phyloP scores from a whole-genome alignment of 73 alveolate genomes.

The Symbiodinium pilosum region DNA sequence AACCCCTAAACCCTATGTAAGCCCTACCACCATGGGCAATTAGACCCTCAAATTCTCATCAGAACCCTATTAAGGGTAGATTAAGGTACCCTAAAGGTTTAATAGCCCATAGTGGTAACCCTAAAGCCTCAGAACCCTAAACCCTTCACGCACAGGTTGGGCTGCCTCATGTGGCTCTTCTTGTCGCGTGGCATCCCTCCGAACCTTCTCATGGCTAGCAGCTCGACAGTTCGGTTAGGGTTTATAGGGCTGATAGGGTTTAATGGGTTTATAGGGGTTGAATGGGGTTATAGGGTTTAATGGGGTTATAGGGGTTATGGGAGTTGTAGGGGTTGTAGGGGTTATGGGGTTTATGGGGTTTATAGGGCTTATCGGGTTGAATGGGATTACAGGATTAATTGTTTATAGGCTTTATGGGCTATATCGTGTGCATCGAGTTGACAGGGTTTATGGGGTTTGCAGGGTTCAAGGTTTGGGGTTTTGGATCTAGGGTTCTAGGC shows the following conservation, averaged over 20 bases:
- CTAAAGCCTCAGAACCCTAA: background rate
- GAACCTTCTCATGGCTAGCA: constrained; percentile 78
- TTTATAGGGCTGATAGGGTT: background rate
- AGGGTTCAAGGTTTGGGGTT: too few relatives aligned
- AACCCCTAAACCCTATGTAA: background rate
- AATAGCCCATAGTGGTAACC: background rate
- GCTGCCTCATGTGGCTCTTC: constrained; percentile 77
- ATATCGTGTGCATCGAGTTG: too few relatives aligned
- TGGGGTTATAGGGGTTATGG: too few relatives aligned
- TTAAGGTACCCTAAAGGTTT: background rate
- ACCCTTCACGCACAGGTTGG: background rate
- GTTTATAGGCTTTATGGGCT: too few relatives aligned
- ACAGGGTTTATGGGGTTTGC: too few relatives aligned
- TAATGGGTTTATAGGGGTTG: background rate
- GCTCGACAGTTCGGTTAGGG: background rate
- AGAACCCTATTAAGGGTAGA: too few relatives aligned
- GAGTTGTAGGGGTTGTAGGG: too few relatives aligned
- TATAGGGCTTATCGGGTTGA: background rate
- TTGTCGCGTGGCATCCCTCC: constrained; percentile 90
- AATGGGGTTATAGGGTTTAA: too few relatives aligned
- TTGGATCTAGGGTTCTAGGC: too few relatives aligned
- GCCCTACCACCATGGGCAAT: too few relatives aligned
- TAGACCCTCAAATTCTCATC: too few relatives aligned
- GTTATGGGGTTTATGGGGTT: background rate
- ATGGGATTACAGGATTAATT: too few relatives aligned